phyloP scores from a whole-genome alignment of 108 stramenopile species.

The Conticribra guillardii region DNA sequence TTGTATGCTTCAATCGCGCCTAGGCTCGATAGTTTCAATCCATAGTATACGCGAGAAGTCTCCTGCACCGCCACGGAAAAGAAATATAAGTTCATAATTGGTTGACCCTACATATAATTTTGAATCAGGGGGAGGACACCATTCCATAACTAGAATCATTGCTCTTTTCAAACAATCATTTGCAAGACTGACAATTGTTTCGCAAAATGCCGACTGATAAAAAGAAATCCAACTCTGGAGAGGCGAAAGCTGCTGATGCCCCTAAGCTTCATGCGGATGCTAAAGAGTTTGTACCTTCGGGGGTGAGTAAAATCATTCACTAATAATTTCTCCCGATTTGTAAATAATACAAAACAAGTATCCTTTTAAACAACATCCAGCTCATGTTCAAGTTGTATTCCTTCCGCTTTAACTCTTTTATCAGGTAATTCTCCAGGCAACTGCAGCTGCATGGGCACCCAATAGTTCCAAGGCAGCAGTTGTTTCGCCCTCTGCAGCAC shows the following conservation, averaged over 20 bases:
- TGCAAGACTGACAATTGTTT: neutral
- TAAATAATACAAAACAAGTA: neutral
- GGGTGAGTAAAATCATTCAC: constrained; percentile 23
- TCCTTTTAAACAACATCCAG: neutral
- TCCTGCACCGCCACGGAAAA: too few relatives aligned
- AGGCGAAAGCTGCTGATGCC: neutral
- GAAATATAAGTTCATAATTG: too few relatives aligned
- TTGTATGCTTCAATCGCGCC: too few relatives aligned
- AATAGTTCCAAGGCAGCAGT: constrained; percentile 15
- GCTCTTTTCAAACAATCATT: neutral
- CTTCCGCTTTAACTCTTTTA: neutral
- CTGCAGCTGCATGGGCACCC: constrained; percentile 32
- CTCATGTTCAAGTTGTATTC: neutral
- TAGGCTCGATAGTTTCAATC: too few relatives aligned
- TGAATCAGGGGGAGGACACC: neutral
- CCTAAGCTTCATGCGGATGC: constrained; percentile 24
- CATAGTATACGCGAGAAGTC: too few relatives aligned
- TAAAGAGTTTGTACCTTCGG: constrained; percentile 38
- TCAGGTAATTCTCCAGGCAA: constrained; percentile 33
- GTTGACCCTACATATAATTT: neutral
- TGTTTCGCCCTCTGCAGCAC: constrained; percentile 14
- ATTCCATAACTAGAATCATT: neutral
- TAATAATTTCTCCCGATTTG: neutral
- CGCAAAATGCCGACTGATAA: neutral
- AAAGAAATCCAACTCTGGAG: neutral